phyloP scores from a whole-genome alignment of 2,329 filamentous ascomycete species.

The Samsoniella hepiali region DNA sequence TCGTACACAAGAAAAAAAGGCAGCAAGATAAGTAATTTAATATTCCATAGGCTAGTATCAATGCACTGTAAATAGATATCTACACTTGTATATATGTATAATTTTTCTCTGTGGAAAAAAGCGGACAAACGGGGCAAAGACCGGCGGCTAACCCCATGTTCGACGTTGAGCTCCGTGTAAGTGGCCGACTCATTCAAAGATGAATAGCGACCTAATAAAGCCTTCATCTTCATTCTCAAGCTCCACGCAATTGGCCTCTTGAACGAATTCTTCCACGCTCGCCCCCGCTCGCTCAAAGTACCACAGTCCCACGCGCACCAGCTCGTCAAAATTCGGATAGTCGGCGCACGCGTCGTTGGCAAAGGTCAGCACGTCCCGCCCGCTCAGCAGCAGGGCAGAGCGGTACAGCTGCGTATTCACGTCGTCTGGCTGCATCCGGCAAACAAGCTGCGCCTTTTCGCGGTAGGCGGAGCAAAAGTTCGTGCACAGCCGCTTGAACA shows the following conservation, averaged over 20 bases:
- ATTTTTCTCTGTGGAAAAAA: too few relatives aligned
- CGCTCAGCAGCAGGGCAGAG: slow-evolving; percentile 13
- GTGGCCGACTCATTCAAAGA: slow-evolving; percentile 2
- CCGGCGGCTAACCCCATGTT: too few relatives aligned
- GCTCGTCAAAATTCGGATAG: neutral
- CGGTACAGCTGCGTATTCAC: slow-evolving; percentile 8
- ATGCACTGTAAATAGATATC: too few relatives aligned
- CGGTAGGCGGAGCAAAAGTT: slow-evolving; percentile 8
- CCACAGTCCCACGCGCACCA: slow-evolving; percentile 5
- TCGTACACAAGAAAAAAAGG: too few relatives aligned
- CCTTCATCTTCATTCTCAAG: slow-evolving; percentile 15
- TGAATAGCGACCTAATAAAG: slow-evolving; percentile 12
- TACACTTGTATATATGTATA: too few relatives aligned
- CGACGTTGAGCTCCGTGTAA: neutral
- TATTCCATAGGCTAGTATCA: too few relatives aligned
- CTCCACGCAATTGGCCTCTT: neutral
- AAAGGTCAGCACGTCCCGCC: slow-evolving; percentile 10
- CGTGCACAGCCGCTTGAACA: neutral
- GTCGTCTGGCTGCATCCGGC: slow-evolving; percentile 10
- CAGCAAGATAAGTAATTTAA: too few relatives aligned
- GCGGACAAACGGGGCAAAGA: too few relatives aligned
- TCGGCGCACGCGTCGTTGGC: slow-evolving; percentile 14
- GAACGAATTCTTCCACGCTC: slow-evolving; percentile 10
- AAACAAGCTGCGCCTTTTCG: slow-evolving; percentile 6
- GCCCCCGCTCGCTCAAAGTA: slow-evolving; percentile 15